These are phyloP conservation scores for Mortierella sp. DNA, from an alignment of 371 early-diverging fungal species.

Conservation along the genomic window DNA sequence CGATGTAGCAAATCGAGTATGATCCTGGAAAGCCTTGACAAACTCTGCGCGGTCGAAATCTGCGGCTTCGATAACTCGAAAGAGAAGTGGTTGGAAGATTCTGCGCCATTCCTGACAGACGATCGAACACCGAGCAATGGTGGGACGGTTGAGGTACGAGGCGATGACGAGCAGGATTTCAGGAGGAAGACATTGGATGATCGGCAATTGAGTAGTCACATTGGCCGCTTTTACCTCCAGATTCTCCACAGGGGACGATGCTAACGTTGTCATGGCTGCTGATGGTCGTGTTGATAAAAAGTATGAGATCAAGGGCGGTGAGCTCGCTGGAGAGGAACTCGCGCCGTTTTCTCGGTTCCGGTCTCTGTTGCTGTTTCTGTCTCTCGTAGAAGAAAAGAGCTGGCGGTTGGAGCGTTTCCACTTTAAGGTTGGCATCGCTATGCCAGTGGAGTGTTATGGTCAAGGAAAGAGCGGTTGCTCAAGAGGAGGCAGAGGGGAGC, in stretches of 20 bases:
- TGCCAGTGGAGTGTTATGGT: not conserved
- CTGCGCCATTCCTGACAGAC: conserved; percentile 38
- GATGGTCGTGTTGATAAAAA: not conserved
- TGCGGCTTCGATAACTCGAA: conserved; percentile 15
- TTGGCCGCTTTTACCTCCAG: no score
- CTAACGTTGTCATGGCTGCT: not conserved
- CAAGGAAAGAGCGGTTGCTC: not conserved
- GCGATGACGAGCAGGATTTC: conserved; percentile 41
- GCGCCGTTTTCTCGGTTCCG: not conserved
- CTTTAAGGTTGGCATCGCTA: conserved; percentile 6
- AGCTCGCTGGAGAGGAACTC: not conserved
- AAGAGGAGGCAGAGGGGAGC: not conserved
- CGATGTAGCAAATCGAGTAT: conserved; percentile 31
- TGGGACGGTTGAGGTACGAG: conserved; percentile 20
- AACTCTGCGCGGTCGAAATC: conserved; percentile 38
- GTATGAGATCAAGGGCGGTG: not conserved
- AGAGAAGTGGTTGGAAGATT: conserved; percentile 46
- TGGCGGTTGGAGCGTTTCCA: conserved; percentile 34
- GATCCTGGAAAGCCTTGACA: conserved; percentile 16
- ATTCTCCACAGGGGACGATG: not conserved
- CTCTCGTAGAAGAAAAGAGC: conserved; percentile 16
- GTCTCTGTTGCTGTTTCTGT: conserved; percentile 5
- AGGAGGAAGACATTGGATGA: conserved; percentile 30
- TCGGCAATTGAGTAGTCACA: not conserved
- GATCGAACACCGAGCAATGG: conserved; percentile 22